These are phyloP conservation scores for Teratosphaeria gauchensis DNA, from an alignment of 2,329 filamentous ascomycete genomes.

Conservation along the genomic window DNA sequence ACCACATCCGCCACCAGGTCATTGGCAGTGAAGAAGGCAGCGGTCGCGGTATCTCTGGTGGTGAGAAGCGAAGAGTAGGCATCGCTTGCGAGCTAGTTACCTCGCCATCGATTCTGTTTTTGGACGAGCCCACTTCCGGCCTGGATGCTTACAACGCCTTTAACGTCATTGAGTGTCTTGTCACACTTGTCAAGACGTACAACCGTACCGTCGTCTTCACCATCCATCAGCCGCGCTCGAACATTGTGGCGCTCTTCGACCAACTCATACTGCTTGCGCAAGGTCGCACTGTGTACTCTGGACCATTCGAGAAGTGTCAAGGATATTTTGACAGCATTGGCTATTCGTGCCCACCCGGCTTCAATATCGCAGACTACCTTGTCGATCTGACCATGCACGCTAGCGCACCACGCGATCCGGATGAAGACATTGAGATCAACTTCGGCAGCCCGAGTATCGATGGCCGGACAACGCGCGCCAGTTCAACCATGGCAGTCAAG, in stretches of 20 bases:
- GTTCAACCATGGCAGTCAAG: slow-evolving; percentile 80
- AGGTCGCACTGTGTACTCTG: slow-evolving; percentile 86
- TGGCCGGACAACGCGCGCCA: slow-evolving; percentile 62
- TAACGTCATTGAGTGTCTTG: slow-evolving; percentile 93
- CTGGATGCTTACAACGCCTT: slow-evolving; percentile 95
- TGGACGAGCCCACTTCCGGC: slow-evolving; percentile 94
- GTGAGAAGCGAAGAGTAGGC: slow-evolving; percentile 89
- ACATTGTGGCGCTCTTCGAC: slow-evolving; percentile 96
- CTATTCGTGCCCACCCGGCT: slow-evolving; percentile 87
- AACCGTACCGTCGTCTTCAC: slow-evolving; percentile 97
- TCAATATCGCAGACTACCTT: slow-evolving; percentile 97
- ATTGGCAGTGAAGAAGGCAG: slow-evolving; percentile 94
- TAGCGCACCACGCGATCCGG: slow-evolving; percentile 46
- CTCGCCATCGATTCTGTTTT: slow-evolving; percentile 90
- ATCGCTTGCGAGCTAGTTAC: slow-evolving; percentile 98
- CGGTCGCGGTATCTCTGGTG: slow-evolving; percentile 90
- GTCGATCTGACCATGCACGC: slow-evolving; percentile 98
- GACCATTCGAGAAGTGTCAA: slow-evolving; percentile 80
- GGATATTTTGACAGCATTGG: slow-evolving; percentile 86
- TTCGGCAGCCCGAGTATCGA: slow-evolving; percentile 44
- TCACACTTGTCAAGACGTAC: slow-evolving; percentile 89
- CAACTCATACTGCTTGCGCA: slow-evolving; percentile 83
- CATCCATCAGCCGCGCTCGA: slow-evolving; percentile 94
- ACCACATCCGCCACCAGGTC: slow-evolving; percentile 85
- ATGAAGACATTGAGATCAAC: slow-evolving; percentile 47